Base-by-base conservation (phyloP, 2,329 filamentous ascomycete species). In the Diplodia mutila region DNA sequence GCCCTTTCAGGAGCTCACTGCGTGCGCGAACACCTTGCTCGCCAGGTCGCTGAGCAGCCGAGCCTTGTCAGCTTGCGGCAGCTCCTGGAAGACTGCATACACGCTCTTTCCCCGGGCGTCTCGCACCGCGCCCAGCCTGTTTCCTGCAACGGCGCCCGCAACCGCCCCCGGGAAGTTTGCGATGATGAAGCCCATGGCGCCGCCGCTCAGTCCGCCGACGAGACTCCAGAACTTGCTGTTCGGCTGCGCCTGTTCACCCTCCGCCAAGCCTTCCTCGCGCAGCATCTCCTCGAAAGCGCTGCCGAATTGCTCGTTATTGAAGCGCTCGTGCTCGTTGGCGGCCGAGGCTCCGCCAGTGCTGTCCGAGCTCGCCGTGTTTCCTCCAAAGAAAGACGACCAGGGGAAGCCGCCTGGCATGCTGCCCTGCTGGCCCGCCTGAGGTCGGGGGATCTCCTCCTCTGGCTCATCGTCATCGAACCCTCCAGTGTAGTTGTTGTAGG, bases 31-130 rank as follows among this genome's bases (percentile, higher is more conserved):
- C 1, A 97, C 90, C 79, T 92, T 94, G 34, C 89, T 89, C 1
- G 94, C 94, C 75, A 98, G 80, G 79, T 96, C 91, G 76, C 89
- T 91, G 69, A 98, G 83, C 74, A 99, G 80, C 78, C 89, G 89
- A 66, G 93, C 89, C 75, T 92, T 91, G 75, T 97, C 94, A 61
- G 85, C 85, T 79, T 93, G 91, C 61, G 93, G 93, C 75, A 99
- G 83, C 73, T 97, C 91, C 84, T 92, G 89, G 78, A 94, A 98
- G 18, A 97, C 95, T 32, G 89, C 85, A 79, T 96, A 98, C 6
- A 99, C 95, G 76, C 92, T 97, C 89, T 97, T 98, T 25, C 94
- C 94, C 80, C 89, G 93, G 37, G 91, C 89, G 80, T 99, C 95
- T 67, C 95, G 85, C 23, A 99, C 87, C 7, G 92, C 92, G 0